Percentiles rank a stretch among this genome's conserved stretches.
Evolutionary conservation across 257 asterid species (phyloP).

Genomic region (Solanum bukasovii): DNA sequence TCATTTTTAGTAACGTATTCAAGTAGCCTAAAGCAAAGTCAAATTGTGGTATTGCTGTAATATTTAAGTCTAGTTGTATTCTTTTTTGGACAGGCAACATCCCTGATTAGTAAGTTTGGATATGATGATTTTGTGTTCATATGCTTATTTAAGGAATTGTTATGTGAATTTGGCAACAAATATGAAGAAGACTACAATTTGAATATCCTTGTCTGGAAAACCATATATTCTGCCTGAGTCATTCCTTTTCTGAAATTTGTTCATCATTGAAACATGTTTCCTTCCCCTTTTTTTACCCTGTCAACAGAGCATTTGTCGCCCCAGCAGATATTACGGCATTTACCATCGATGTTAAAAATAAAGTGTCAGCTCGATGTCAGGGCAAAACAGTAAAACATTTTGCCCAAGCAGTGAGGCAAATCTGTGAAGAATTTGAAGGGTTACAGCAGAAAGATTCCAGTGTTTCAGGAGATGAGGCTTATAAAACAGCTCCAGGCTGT

Average conservation of each 20-base stretch:
- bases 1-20: neutral
- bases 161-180: neutral
- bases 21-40: neutral
- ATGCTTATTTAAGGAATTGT: neutral
- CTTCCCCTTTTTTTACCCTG: slow-evolving; percentile 7
- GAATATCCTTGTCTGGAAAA: neutral
- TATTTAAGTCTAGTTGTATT: neutral
- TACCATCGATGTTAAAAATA: slow-evolving; percentile 54
- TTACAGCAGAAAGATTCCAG: slow-evolving; percentile 37
- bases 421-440: slow-evolving; percentile 63
- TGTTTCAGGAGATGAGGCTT: slow-evolving; percentile 30
- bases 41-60: neutral
- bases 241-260: neutral
- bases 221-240: neutral
- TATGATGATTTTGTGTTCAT: neutral
- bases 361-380: slow-evolving; percentile 55
- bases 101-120: neutral
- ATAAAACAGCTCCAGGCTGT: slow-evolving; percentile 27
- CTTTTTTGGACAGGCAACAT: neutral
- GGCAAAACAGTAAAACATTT: slow-evolving; percentile 54
- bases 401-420: slow-evolving; percentile 72
- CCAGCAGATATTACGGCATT: slow-evolving; percentile 77
- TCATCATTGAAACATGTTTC: neutral
- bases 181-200: neutral
- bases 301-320: slow-evolving; percentile 81